Conservation (phyloP, 352 stramenopile genomes). For the Phytopythium aichiense region DNA sequence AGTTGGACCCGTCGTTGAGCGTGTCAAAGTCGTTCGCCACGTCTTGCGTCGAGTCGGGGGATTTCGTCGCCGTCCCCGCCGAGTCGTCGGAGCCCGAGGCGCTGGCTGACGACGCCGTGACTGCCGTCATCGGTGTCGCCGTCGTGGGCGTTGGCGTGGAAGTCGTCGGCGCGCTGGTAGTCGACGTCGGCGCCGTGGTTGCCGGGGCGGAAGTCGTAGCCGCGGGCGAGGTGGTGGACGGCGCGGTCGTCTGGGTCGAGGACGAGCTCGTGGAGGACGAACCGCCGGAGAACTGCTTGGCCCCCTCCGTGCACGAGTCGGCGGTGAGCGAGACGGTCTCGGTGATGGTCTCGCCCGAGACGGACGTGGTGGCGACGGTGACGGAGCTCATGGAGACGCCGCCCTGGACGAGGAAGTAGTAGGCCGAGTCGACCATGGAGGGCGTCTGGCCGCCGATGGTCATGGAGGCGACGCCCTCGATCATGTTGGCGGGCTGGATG, state of each 20-base stretch:
- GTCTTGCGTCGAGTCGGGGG: background rate
- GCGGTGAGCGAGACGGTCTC: conserved; percentile 53
- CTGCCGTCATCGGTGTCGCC: background rate
- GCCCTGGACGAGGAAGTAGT: conserved; percentile 58
- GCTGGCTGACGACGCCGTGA: background rate
- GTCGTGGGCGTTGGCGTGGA: background rate
- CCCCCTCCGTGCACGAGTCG: conserved; percentile 44
- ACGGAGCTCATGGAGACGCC: conserved; percentile 27
- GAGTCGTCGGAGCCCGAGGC: background rate
- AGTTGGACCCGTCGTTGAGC: conserved; percentile 9
- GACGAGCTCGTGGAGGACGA: background rate
- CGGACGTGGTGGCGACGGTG: conserved; percentile 46
- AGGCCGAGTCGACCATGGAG: conserved; percentile 57
- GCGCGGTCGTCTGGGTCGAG: background rate
- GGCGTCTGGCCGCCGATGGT: conserved; percentile 33
- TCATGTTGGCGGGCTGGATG: conserved; percentile 20
- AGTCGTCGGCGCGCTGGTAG: background rate
- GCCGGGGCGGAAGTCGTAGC: background rate
- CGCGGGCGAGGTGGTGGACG: background rate
- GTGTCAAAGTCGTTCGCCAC: conserved; percentile 7
- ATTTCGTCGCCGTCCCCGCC: background rate
- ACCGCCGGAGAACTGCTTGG: conserved; percentile 33
- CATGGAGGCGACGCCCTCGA: conserved; percentile 11
- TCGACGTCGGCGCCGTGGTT: background rate
- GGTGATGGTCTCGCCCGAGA: conserved; percentile 48